Conservation (phyloP, 306 rosid genomes). For the Mucuna pruriens region DNA sequence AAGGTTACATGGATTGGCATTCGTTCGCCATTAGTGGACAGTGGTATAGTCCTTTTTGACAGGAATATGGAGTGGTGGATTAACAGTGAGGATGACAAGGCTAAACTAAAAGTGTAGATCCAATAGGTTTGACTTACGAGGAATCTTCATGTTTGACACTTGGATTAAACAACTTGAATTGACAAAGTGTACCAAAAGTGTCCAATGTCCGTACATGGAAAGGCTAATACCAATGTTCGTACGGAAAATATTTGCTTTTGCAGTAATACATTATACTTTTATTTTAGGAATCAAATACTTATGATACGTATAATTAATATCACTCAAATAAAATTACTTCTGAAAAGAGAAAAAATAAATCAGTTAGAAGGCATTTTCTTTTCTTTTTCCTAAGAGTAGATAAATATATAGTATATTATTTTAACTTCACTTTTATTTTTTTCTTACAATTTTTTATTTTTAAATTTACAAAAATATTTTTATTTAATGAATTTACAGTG, state of each 20-base stretch:
- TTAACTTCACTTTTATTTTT: no score
- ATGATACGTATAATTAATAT: no score
- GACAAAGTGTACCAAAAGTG: background rate
- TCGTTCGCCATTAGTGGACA: background rate
- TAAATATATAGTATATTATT: no score
- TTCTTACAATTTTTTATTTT: background rate
- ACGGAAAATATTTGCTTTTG: conserved; percentile 2
- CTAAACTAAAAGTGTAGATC: background rate
- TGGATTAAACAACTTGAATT: background rate
- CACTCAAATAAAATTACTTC: no score
- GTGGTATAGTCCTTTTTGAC: background rate
- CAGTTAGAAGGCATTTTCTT: no score
- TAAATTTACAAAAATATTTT: background rate
- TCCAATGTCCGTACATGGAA: background rate
- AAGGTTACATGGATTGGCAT: background rate
- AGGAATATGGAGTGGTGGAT: background rate
- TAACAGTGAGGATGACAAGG: background rate
- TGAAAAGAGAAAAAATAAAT: no score
- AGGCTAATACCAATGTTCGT: background rate
- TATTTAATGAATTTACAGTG: background rate
- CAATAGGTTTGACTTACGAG: background rate
- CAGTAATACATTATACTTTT: background rate
- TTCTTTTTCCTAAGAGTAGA: no score
- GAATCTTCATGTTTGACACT: background rate
- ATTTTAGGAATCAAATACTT: background rate